phyloP scores from a whole-genome alignment of 805 yeast species.

The Myxozyma vanderwaltii region DNA sequence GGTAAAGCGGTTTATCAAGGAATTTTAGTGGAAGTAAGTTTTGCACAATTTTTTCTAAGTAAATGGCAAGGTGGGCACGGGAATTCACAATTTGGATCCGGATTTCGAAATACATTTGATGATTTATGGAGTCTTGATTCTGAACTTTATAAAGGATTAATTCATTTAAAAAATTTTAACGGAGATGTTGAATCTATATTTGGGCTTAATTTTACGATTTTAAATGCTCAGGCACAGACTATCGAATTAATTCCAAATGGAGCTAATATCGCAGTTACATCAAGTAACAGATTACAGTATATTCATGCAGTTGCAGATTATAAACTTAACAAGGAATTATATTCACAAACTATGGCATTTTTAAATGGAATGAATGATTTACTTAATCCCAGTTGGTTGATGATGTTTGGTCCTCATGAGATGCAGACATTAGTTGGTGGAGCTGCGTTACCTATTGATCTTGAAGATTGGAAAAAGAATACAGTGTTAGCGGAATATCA shows the following conservation, averaged over 20 bases:
- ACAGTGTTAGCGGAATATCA: constrained; percentile 64
- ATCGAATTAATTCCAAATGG: constrained; percentile 70
- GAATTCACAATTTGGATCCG: constrained; percentile 28
- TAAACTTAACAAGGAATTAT: constrained; percentile 65
- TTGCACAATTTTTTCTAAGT: constrained; percentile 82
- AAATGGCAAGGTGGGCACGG: constrained; percentile 51
- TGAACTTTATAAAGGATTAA: constrained; percentile 64
- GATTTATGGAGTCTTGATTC: constrained; percentile 74
- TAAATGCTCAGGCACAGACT: constrained; percentile 38
- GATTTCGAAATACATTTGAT: constrained; percentile 60
- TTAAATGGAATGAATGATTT: constrained; percentile 70
- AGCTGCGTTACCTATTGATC: constrained; percentile 66
- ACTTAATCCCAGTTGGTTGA: constrained; percentile 73
- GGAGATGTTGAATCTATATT: constrained; percentile 56
- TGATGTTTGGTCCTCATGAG: constrained; percentile 82
- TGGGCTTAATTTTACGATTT: constrained; percentile 66
- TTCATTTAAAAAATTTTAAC: constrained; percentile 59
- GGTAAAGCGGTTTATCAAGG: constrained; percentile 90
- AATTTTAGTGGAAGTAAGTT: constrained; percentile 75
- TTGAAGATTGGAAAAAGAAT: constrained; percentile 65
- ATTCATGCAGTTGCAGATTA: constrained; percentile 76
- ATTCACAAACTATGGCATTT: constrained; percentile 62
- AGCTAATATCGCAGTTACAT: constrained; percentile 55
- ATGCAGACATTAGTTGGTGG: constrained; percentile 84
- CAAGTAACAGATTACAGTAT: constrained; percentile 66